Evolutionary conservation across 2,329 filamentous ascomycete species (phyloP).

Genomic region (Elsinoe batatas): DNA sequence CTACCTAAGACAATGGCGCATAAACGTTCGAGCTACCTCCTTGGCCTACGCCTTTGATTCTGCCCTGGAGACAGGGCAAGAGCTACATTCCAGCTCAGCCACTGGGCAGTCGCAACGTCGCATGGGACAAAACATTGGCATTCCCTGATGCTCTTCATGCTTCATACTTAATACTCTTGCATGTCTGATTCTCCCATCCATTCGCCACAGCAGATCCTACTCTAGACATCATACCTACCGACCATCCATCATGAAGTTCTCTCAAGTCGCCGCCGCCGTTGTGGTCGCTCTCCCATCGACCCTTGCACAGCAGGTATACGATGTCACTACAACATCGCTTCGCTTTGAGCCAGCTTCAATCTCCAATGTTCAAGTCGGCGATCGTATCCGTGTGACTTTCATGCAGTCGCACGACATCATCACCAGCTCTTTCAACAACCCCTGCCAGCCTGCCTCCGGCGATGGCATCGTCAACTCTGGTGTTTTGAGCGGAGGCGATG

Average conservation of each 20-base stretch:
- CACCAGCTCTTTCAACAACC: background rate
- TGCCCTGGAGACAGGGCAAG: background rate
- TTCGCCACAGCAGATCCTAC: background rate
- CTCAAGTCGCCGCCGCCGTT: background rate
- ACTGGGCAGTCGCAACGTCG: background rate
- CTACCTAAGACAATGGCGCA: background rate
- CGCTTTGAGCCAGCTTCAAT: background rate
- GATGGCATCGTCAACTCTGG: background rate
- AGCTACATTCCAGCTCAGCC: background rate
- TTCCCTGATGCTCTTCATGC: too few species aligned
- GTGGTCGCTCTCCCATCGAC: background rate
- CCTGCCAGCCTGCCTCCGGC: background rate
- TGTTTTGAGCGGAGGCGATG: background rate
- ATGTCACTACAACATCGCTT: background rate
- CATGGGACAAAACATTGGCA: too few species aligned
- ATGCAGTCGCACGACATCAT: background rate
- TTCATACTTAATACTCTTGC: too few species aligned
- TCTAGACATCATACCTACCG: too few species aligned
- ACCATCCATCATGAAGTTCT: constrained; percentile 2
- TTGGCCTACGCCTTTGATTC: background rate
- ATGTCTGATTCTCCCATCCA: background rate
- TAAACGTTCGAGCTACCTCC: background rate
- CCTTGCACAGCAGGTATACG: background rate
- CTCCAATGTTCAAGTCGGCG: background rate
- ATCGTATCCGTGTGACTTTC: background rate